These are phyloP conservation scores for Cladorrhinum sp. DNA, from an alignment of 2,329 filamentous ascomycete genomes.

Conservation along the genomic window DNA sequence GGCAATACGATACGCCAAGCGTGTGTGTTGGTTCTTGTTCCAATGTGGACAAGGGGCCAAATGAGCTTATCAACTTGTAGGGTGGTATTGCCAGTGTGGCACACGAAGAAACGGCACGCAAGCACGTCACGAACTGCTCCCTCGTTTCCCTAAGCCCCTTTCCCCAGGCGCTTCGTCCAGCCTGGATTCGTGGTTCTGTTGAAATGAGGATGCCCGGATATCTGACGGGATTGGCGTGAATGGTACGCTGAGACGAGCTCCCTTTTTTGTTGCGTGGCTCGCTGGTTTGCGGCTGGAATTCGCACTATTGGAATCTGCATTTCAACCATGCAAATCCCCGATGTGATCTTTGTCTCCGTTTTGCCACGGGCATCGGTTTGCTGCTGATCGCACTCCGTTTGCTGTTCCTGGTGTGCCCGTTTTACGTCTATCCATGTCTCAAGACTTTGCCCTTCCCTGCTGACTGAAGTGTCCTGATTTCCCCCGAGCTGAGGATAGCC, in stretches of 20 bases:
- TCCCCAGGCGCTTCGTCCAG: background rate
- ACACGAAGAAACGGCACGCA: background rate
- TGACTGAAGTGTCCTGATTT: background rate
- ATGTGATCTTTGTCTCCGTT: background rate
- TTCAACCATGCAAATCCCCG: background rate
- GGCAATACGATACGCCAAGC: background rate
- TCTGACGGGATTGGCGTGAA: background rate
- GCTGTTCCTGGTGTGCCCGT: background rate
- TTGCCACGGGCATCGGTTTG: background rate
- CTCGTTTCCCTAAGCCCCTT: background rate
- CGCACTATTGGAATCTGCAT: slow-evolving; percentile 7
- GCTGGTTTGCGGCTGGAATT: slow-evolving; percentile 8
- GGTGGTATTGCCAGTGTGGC: background rate
- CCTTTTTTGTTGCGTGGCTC: background rate
- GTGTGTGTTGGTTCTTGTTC: background rate
- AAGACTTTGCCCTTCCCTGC: background rate
- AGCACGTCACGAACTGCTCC: background rate
- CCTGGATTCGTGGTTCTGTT: background rate
- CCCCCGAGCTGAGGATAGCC: background rate
- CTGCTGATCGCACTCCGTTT: background rate
- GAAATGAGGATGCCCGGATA: background rate
- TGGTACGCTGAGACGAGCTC: background rate
- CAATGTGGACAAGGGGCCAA: background rate
- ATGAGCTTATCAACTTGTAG: background rate
- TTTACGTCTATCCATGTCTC: background rate